These are phyloP conservation scores for Pleurotus tuber-regium DNA, from an alignment of 768 basidiomycete species.

Conservation along the genomic window DNA sequence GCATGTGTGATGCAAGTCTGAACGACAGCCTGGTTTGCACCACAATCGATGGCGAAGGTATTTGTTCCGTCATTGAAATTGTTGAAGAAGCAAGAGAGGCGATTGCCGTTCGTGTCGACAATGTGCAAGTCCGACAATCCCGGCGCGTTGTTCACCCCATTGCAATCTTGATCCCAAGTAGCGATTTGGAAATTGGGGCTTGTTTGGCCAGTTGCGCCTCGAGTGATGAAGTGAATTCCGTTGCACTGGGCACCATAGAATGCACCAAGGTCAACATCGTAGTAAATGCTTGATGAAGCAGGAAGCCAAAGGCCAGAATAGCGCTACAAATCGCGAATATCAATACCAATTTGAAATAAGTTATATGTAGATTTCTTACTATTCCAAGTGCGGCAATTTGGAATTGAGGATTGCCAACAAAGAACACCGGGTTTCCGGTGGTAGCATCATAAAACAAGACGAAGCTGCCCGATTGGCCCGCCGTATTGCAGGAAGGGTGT, in stretches of 20 bases:
- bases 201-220: background rate
- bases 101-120: background rate
- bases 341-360: background rate
- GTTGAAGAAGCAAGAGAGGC: slow-evolving; percentile 1
- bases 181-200: background rate
- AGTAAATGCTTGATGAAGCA: background rate
- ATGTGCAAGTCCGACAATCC: background rate
- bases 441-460: background rate
- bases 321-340: background rate
- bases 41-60: slow-evolving; percentile 2
- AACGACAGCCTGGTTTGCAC: background rate
- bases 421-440: background rate
- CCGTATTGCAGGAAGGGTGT: background rate
- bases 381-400: slow-evolving; percentile 1
- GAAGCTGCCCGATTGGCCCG: background rate
- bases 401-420: background rate
- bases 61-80: slow-evolving; percentile 2
- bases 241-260: background rate
- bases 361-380: background rate
- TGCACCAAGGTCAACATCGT: background rate
- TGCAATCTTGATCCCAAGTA: slow-evolving; percentile 5
- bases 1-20: background rate
- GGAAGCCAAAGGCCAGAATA: background rate
- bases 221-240: slow-evolving; percentile 1
- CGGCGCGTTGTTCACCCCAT: background rate